Percentiles rank a stretch among this genome's conserved stretches.
Evolutionary conservation across 1,284 basidiomycete species (phyloP).

Genomic region (Ceratobasidium sp.): DNA sequence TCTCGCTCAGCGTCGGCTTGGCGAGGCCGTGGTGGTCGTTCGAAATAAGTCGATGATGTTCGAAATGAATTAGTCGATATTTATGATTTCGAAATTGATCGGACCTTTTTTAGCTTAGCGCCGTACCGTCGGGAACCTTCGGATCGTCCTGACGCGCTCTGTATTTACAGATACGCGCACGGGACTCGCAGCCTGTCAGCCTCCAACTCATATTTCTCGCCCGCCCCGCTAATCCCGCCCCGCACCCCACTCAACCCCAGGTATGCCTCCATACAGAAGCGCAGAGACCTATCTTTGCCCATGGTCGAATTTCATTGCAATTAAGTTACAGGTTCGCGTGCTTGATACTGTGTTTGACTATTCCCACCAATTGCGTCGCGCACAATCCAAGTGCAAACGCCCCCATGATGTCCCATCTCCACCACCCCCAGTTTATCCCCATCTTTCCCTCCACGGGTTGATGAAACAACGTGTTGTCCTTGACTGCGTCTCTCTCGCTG

Average conservation of each 20-base stretch:
- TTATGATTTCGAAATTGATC: neutral
- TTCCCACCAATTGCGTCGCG: slow-evolving; percentile 19
- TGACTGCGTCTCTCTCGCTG: slow-evolving; percentile 3
- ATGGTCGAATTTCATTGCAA: slow-evolving; percentile 11
- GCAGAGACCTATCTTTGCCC: neutral
- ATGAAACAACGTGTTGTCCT: slow-evolving; percentile 35
- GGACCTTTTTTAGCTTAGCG: neutral
- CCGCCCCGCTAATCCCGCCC: slow-evolving; percentile 38
- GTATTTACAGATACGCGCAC: neutral
- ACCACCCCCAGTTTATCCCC: neutral
- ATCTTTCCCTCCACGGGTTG: slow-evolving; percentile 5
- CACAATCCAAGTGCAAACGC: slow-evolving; percentile 32
- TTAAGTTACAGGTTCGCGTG: too few relatives aligned
- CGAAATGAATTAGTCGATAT: neutral
- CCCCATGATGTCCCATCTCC: slow-evolving; percentile 6
- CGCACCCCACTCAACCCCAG: too few relatives aligned
- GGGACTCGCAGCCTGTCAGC: neutral
- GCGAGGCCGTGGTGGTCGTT: too few relatives aligned
- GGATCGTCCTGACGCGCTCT: neutral
- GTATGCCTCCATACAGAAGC: neutral
- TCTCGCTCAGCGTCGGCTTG: too few relatives aligned
- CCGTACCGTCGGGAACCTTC: slow-evolving; percentile 9
- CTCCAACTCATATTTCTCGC: neutral
- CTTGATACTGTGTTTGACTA: slow-evolving; percentile 1
- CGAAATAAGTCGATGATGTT: too few relatives aligned